Base-by-base conservation (phyloP, 352 stramenopile genomes). In the Salisapilia sapeloensis region DNA sequence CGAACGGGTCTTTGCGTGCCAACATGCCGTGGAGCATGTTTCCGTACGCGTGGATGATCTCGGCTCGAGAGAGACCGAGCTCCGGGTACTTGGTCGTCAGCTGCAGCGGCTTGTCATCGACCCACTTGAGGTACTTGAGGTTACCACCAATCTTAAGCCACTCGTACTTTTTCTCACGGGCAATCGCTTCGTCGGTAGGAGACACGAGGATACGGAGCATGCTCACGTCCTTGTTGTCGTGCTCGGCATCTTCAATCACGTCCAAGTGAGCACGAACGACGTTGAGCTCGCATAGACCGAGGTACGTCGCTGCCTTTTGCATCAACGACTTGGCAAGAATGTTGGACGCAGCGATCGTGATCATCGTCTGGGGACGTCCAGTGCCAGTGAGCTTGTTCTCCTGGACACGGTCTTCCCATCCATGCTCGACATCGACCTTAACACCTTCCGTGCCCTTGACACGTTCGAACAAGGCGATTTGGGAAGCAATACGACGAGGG, bases 41-140 rank as follows among this genome's bases (percentile, higher is more conserved):
- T 29, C 67, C 83, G 60, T 97, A 94, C 11, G 82, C 85, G 33
- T 93, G 95, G 48, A 98, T 96, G 44, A 97, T 78, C 48, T 98
- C 92, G 16, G 84, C 78, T 19, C 83, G 77, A 22, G 64, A 77
- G 26, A 97, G 60, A 17, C 90, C 86, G 25, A 98, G 44, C 18
- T 92, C 74, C 38, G 93, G 85, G 52, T 85, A 51, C 46, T 87
- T 69, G 39, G 82, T 58, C 32, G 71, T 75, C 12, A 92, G 48
- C 25, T 63, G 54, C 34, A 91, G 40, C 12, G 70, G 65, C n/a
- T 74, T 70, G 46, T 86, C 65, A 36, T 90, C 75, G 18, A 86
- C 42, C 67, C 69, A 87, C 53, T 86, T 89, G 42, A 86, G 56
- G 46, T 75, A 78, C 50, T 95, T 86, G 41, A 96, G 58, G 46